These are phyloP conservation scores for Metarhizium robertsii DNA, from an alignment of 2,329 filamentous ascomycete species.

Conservation along the genomic window DNA sequence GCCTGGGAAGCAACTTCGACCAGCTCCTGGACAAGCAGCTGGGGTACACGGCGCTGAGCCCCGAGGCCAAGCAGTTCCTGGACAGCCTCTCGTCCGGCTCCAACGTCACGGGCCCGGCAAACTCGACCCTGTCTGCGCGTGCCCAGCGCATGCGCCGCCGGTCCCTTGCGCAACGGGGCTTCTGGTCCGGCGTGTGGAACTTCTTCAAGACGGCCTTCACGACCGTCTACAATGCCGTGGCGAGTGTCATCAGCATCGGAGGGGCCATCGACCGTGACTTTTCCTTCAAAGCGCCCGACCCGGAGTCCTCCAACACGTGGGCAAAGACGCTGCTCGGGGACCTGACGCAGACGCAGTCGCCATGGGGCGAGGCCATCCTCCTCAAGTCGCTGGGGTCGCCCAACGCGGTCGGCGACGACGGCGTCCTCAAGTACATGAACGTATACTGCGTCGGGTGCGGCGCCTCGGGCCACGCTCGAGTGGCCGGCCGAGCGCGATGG, in stretches of 20 bases:
- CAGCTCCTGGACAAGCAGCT: constrained; percentile 3
- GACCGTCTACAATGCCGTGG: not conserved
- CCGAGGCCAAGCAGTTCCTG: constrained; percentile 9
- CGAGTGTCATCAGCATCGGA: constrained; percentile 5
- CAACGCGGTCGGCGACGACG: not conserved
- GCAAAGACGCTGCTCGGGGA: not conserved
- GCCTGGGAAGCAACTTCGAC: constrained; percentile 5
- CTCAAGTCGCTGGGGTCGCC: not conserved
- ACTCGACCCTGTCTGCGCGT: not conserved
- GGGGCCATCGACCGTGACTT: constrained; percentile 10
- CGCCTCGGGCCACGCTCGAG: not conserved
- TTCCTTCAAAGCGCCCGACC: constrained; percentile 13
- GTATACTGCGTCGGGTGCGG: constrained; percentile 7
- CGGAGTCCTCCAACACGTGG: not conserved
- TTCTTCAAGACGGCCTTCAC: not conserved
- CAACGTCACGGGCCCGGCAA: not conserved
- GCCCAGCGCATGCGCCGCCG: not conserved
- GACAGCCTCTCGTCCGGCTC: not conserved
- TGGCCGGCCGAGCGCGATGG: constrained; percentile 6
- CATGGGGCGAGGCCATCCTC: constrained; percentile 5
- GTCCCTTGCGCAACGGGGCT: constrained; percentile 4
- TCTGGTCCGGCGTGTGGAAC: constrained; percentile 1
- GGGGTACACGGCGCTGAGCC: constrained; percentile 4
- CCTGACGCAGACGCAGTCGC: not conserved
- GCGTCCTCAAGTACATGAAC: not conserved